These are phyloP conservation scores for Aspergillus costaricaensis DNA, from an alignment of 2,329 filamentous ascomycete species.

Conservation along the genomic window DNA sequence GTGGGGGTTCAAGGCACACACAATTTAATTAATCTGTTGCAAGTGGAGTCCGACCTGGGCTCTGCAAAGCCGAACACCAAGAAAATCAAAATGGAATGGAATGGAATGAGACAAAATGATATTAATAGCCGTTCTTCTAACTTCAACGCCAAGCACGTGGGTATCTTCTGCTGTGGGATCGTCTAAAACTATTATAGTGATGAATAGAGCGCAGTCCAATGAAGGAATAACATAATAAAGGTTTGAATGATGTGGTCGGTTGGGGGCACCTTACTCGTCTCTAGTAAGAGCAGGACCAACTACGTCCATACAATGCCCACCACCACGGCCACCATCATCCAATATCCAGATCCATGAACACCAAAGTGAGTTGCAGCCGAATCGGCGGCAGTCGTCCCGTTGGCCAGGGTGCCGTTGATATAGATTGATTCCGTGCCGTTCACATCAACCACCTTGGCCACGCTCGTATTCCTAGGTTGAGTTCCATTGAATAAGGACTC, in stretches of 20 bases:
- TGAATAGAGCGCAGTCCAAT: no score
- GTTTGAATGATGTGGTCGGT: no score
- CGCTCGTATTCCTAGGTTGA: slow-evolving; percentile 40
- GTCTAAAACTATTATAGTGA: no score
- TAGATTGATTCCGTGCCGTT: slow-evolving; percentile 49
- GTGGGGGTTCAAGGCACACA: neutral
- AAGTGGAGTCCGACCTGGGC: neutral
- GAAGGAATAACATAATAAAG: no score
- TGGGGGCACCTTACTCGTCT: neutral
- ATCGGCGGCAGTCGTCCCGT: slow-evolving; percentile 45
- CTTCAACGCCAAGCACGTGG: no score
- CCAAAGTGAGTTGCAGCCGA: slow-evolving; percentile 18
- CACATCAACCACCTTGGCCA: slow-evolving; percentile 40
- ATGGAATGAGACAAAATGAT: no score
- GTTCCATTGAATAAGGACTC: slow-evolving; percentile 46
- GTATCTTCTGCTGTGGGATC: no score
- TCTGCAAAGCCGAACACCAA: neutral
- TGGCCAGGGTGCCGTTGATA: slow-evolving; percentile 51
- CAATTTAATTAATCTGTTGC: neutral
- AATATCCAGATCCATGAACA: slow-evolving; percentile 39
- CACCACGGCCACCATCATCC: slow-evolving; percentile 44
- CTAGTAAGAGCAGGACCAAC: neutral
- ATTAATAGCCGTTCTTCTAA: no score
- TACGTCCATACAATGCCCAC: neutral
- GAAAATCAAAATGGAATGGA: no score